Evolutionary conservation across 2,329 filamentous ascomycete genomes (phyloP).

Genomic region (Aspergillus sp.): DNA sequence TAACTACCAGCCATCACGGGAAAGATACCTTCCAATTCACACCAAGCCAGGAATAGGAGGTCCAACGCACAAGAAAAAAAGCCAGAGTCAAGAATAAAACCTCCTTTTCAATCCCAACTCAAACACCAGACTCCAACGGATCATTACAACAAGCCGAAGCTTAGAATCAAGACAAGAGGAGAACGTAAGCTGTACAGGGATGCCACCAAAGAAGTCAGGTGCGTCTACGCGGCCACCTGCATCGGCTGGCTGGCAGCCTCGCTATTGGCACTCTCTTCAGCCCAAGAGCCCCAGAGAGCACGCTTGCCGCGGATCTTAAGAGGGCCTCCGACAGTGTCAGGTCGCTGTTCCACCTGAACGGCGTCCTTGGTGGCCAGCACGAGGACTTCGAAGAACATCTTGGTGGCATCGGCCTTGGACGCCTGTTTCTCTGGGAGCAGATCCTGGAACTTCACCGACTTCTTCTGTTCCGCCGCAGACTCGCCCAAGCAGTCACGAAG

Average conservation of each 20-base stretch:
- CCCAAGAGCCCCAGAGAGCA: conserved; percentile 97
- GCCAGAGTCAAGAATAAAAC: conserved; percentile 2
- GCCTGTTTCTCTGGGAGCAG: conserved; percentile 80
- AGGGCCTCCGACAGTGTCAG: conserved; percentile 69
- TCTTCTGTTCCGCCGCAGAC: conserved; percentile 66
- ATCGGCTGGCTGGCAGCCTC: conserved; percentile 40
- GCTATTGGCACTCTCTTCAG: conserved; percentile 63
- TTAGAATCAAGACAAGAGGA: conserved; percentile 4
- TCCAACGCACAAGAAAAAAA: background rate
- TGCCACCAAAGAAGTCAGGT: background rate
- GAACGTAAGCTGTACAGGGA: background rate
- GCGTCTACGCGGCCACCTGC: conserved; percentile 22
- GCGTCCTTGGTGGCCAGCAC: conserved; percentile 97
- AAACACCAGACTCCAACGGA: conserved; percentile 10
- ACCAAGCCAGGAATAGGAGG: background rate
- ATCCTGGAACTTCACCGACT: conserved; percentile 85
- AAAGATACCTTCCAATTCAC: background rate
- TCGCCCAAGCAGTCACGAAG: conserved; percentile 81
- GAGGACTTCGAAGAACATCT: conserved; percentile 98
- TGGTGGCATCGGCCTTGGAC: conserved; percentile 86
- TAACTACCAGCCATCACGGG: background rate
- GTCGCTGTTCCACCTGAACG: conserved; percentile 88
- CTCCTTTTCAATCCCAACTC: conserved; percentile 11
- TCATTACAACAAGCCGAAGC: conserved; percentile 9
- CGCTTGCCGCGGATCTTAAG: conserved; percentile 87